These are phyloP conservation scores for Termitomyces sp. DNA, from an alignment of 768 basidiomycete genomes.

Conservation along the genomic window DNA sequence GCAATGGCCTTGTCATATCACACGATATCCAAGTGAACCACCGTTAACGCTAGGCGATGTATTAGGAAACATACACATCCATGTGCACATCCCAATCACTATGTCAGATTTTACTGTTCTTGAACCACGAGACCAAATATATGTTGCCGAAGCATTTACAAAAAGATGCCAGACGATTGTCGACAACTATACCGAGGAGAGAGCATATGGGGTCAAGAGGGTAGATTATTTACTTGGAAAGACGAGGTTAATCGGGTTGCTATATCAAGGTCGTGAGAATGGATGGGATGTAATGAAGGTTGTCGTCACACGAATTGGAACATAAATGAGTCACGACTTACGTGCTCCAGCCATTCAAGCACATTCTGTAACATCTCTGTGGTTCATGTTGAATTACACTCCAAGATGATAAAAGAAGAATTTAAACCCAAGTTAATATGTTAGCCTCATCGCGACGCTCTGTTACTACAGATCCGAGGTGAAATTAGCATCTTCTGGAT, in stretches of 20 bases:
- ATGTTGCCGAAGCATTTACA: background rate
- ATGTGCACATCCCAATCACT: background rate
- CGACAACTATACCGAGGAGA: background rate
- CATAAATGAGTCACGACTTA: background rate
- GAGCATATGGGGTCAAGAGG: background rate
- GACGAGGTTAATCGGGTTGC: background rate
- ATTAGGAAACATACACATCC: background rate
- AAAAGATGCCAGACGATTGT: background rate
- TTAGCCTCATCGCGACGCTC: background rate
- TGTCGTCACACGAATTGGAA: background rate
- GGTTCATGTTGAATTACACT: background rate
- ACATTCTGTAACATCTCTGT: background rate
- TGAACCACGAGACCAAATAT: background rate
- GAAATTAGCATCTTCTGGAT: background rate
- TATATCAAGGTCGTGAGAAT: background rate
- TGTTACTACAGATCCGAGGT: background rate
- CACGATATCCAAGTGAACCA: background rate
- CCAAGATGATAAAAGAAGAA: too few species aligned
- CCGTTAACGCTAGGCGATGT: conserved; percentile 2
- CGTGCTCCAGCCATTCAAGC: background rate
- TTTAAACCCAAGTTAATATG: too few species aligned
- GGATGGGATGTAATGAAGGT: background rate
- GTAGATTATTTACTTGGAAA: conserved; percentile 3
- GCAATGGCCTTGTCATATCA: background rate
- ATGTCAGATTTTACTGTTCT: background rate